A percentile compares a stretch with the other conserved stretches of the same genome.
Conservation (phyloP, 202 grass and related monocot genomes). For the Panicum hallii region DNA sequence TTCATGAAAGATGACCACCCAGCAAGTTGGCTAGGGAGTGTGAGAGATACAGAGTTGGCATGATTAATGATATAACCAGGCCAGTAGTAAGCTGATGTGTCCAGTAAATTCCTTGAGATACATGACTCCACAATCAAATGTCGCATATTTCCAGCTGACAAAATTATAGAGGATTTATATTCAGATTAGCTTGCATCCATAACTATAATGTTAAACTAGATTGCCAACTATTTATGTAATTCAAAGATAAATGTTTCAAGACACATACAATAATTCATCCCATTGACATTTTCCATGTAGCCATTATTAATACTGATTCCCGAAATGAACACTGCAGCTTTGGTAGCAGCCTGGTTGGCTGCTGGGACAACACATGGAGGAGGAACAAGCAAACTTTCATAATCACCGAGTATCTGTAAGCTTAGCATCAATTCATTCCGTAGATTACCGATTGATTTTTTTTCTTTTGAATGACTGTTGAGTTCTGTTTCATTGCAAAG, state of each 20-base stretch:
- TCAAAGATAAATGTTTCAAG: conserved; percentile 43
- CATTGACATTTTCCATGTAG: conserved; percentile 63
- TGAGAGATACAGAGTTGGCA: conserved; percentile 61
- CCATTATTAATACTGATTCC: conserved; percentile 64
- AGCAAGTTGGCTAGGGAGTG: conserved; percentile 74
- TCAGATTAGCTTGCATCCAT: conserved; percentile 11
- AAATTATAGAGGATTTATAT: conserved; percentile 44
- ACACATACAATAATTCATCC: conserved; percentile 70
- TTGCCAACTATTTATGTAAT: conserved; percentile 33
- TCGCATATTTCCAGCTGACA: conserved; percentile 91
- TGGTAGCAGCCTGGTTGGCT: conserved; percentile 88
- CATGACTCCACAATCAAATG: conserved; percentile 98
- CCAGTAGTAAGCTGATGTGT: conserved; percentile 90
- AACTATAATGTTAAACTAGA: conserved; percentile 8
- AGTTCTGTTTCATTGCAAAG: conserved; percentile 47
- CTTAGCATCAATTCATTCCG: conserved; percentile 80
- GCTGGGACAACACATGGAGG: conserved; percentile 70
- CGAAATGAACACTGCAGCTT: conserved; percentile 83
- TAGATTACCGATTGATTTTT: conserved; percentile 43
- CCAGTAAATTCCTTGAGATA: conserved; percentile 91
- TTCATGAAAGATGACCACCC: conserved; percentile 93
- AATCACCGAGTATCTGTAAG: conserved; percentile 83
- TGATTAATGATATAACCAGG: conserved; percentile 79
- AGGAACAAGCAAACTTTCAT: conserved; percentile 87
- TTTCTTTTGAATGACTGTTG: conserved; percentile 50